Evolutionary conservation across 306 rosid genomes (phyloP), one percentile per base, ranked within the genome.

Genomic region (Astragalus membranaceus): DNA sequence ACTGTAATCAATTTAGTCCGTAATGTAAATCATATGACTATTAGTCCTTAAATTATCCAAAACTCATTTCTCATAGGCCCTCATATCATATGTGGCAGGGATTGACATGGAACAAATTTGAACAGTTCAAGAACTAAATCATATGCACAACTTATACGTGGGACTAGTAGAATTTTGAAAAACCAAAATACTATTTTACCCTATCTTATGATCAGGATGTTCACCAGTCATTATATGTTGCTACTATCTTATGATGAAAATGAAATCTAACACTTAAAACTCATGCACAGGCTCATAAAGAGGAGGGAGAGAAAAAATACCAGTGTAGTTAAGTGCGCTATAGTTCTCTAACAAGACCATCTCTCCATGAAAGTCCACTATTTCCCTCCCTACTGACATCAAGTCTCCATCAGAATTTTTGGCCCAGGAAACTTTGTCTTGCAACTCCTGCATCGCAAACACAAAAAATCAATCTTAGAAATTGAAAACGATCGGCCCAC

Each of bases 331-430:
- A 36, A 93, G 92, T 69, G 86, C 84, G 63, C 96, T 90, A 62
- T 93, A 90, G 74, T 90, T 93, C 83, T 82, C 96, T 72, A 93
- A 73, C 87, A 93, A 77, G 78, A 93, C 90, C 97, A 93, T 88
- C 80, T 93, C 98, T 70, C 98, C 98, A 64, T 93, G 97, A 74
- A 93, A 77, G 76, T 93, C 94, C 61, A 88, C 98, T 36, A 88
- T 80, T 68, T 87, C 91, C 70, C 88, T 87, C 77, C 96, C 87
- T 16, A 86, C 79, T 13, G 79, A 56, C 77, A 85, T 83, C 84
- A 84, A 67, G 85, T 88, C 91, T 37, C 53, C 83, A 15, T 81
- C 76, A 54, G 88, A 85, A 80, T 80, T 88, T 76, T 83, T 78
- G 39, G 83, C 87, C 78, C 62, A 54, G 0, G 77, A 80, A 58